Evolutionary conservation across 768 basidiomycete species (phyloP), one percentile per base, ranked within the genome.

Genomic region (Trametes cingulata): DNA sequence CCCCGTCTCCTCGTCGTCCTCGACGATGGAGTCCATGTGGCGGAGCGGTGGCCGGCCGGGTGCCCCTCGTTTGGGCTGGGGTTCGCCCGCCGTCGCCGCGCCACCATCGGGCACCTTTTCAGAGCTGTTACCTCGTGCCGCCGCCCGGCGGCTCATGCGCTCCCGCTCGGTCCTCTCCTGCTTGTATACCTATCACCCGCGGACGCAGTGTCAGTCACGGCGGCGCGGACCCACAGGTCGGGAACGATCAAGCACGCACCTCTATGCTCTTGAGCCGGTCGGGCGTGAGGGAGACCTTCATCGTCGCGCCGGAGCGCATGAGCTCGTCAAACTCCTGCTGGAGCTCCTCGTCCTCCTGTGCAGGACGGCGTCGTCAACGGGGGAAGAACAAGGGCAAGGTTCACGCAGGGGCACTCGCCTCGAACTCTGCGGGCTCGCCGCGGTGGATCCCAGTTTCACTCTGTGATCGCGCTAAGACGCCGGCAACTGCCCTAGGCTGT

Each of bases 231-330:
- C 29, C 29, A 33, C 29, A 33, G 29, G 29, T 33, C 14, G n/a
- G 8, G 46, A 53, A n/a, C 59, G 68, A 64, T 27, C 52, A 3
- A 53, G 37, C 33, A 79, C 84, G 70, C 75, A 95, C 95, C 82
- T 97, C 94, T 85, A 96, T 95, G 50, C 86, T 92, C 71, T 87
- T 90, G 58, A 98, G 79, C 54, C 95, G 83, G 77, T 97, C 94
- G 57, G 95, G 95, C 35, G 95, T 98, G 63, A 97, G 81, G 41
- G 94, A 96, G 67, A 98, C 87, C 71, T 93, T 97, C 90, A 97
- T 91, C 19, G 95, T 98, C 58, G 89, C 81, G 60, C 88, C 85
- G 59, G 91, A 93, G 52, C 85, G 85, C 86, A 98, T 88, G 73
- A 98, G 78, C 73, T 93, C 87, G 74, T 98, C 95, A 72, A 98